These are phyloP conservation scores for Penicillium sp. DNA, from an alignment of 2,329 filamentous ascomycete genomes.

Conservation along the genomic window DNA sequence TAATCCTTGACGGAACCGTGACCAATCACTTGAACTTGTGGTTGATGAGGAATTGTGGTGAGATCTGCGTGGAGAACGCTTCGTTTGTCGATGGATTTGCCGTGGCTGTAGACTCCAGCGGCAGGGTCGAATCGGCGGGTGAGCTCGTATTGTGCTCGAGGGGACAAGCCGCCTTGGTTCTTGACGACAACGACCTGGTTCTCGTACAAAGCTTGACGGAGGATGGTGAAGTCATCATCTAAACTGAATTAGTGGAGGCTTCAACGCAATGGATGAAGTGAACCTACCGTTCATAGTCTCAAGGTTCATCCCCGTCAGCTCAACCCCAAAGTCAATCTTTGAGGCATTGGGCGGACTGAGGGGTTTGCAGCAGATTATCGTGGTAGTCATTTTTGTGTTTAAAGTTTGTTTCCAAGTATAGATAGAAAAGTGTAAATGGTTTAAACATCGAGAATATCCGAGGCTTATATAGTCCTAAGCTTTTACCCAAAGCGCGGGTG, in stretches of 20 bases:
- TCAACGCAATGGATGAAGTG: not conserved
- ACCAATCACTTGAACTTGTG: constrained; percentile 77
- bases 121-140: constrained; percentile 72
- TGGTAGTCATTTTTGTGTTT: not conserved
- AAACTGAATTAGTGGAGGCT: constrained; percentile 14
- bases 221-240: constrained; percentile 64
- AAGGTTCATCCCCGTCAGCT: constrained; percentile 59
- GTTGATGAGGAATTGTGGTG: constrained; percentile 77
- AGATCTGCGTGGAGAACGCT: constrained; percentile 73
- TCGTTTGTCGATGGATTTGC: constrained; percentile 69
- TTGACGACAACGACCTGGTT: constrained; percentile 72
- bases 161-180: constrained; percentile 62
- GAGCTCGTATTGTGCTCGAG: constrained; percentile 71
- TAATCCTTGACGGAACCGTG: constrained; percentile 70
- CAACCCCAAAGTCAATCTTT: constrained; percentile 60
- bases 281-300: constrained; percentile 62
- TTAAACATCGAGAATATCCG: not conserved
- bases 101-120: constrained; percentile 70
- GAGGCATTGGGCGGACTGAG: constrained; percentile 30
- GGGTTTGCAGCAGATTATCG: constrained; percentile 2
- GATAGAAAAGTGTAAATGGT: not conserved
- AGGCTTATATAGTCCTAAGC: not conserved
- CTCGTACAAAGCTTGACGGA: constrained; percentile 66
- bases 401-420: not conserved
- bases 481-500: not conserved